Evolutionary conservation across 1,284 basidiomycete species (phyloP), one percentile per base, ranked within the genome.

Genomic region (Melampsora larici-populina): DNA sequence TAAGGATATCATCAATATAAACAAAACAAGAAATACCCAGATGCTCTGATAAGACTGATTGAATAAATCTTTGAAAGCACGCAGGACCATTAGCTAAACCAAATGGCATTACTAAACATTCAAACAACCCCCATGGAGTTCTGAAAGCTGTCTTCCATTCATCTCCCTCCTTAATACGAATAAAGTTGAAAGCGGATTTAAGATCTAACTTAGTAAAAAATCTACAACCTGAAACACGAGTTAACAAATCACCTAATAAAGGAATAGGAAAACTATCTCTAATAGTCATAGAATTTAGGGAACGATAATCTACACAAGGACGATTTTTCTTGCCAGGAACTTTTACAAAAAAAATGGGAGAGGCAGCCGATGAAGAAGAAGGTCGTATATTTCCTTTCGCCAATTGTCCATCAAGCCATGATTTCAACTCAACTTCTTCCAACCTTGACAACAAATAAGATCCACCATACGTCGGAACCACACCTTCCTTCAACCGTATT

Each of bases 81-180:
- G 84, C 82, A 0, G 85, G 86, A 0, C 84, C 84, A 78, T 86
- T 87, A 63, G 82, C 84, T 5, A 86, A 81, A 0, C 86, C 84
- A 70, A 86, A 86, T n/a, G n/a, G n/a, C n/a, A n/a, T n/a, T n/a
- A n/a, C n/a, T n/a, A n/a, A n/a, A n/a, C n/a, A n/a, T n/a, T n/a
- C n/a, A n/a, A n/a, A n/a, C n/a, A n/a, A n/a, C n/a, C n/a, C n/a
- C n/a, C n/a, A n/a, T n/a, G n/a, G n/a, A n/a, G n/a, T n/a, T n/a
- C n/a, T n/a, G n/a, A n/a, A n/a, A n/a, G n/a, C n/a, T n/a, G n/a
- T n/a, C 0, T 83, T 84, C 84, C 86, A 84, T 24, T 86, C 84
- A 1, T 24, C 78, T 64, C 49, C n/a, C n/a, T n/a, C n/a, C n/a
- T n/a, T 78, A 1, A 85, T 81, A 0, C 81, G 79, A 2, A 85